These are phyloP conservation scores for Aureobasidium vineae DNA, from an alignment of 2,329 filamentous ascomycete genomes.

Conservation along the genomic window DNA sequence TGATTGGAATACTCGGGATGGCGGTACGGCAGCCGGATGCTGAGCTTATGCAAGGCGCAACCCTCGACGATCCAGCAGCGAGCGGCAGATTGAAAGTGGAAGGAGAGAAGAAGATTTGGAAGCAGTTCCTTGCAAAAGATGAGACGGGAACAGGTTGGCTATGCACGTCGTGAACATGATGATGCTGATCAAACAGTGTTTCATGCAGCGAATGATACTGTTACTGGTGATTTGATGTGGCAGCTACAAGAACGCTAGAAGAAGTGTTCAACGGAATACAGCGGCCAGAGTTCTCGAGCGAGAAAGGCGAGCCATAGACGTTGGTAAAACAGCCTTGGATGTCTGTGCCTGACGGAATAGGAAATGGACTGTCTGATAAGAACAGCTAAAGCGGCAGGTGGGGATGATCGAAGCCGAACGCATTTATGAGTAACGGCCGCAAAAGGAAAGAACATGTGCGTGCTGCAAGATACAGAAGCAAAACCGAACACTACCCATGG, in stretches of 20 bases:
- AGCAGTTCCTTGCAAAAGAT: background rate
- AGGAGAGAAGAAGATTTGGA: background rate
- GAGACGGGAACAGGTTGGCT: background rate
- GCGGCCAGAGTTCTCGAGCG: background rate
- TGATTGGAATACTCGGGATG: background rate
- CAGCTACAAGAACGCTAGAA: background rate
- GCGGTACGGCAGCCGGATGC: background rate
- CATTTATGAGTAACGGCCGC: conserved; percentile 5
- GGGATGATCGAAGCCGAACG: background rate
- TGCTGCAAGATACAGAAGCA: conserved; percentile 17
- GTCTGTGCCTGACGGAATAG: background rate
- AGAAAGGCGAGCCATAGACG: conserved; percentile 9
- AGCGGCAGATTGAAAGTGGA: background rate
- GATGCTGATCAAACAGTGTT: background rate
- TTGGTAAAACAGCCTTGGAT: background rate
- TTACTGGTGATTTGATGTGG: background rate
- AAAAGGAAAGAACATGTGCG: background rate
- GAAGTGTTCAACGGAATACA: no score
- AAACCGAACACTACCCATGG: background rate
- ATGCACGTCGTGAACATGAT: background rate
- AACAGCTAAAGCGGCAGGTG: conserved; percentile 7
- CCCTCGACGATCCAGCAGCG: background rate
- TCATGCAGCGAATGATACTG: no score
- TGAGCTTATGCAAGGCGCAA: background rate
- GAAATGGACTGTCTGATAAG: background rate